A percentile compares a stretch with the other conserved stretches of the same genome.
Conservation (phyloP, 2,329 filamentous ascomycete species). For the Talaromyces sp. region DNA sequence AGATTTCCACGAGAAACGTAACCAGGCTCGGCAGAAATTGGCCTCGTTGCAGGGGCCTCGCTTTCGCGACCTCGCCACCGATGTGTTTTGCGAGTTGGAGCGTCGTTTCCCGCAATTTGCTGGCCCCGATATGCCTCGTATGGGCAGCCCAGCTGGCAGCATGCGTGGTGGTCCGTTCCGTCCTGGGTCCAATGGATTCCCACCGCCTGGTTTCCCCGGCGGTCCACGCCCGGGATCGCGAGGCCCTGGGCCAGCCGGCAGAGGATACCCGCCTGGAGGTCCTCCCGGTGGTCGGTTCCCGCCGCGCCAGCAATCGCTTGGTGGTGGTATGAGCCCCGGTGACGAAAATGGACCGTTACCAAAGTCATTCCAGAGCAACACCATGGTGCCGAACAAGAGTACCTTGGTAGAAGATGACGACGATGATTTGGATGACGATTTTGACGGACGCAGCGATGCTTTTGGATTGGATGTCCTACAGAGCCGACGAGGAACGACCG, state of each 20-base stretch:
- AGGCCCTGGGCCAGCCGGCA: conserved; percentile 28
- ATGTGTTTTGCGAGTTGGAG: conserved; percentile 94
- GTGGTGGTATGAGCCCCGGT: conserved; percentile 45
- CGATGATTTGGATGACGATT: conserved; percentile 49
- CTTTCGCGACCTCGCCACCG: conserved; percentile 87
- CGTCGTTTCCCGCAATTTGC: conserved; percentile 79
- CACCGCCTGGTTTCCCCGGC: conserved; percentile 28
- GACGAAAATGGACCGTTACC: conserved; percentile 72
- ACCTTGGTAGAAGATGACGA: conserved; percentile 96
- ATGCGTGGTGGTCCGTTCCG: conserved; percentile 51
- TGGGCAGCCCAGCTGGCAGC: conserved; percentile 60
- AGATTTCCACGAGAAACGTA: conserved; percentile 92
- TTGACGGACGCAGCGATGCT: conserved; percentile 56
- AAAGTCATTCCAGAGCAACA: conserved; percentile 91
- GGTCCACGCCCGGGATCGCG: conserved; percentile 38
- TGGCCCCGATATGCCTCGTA: conserved; percentile 61
- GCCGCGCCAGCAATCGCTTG: conserved; percentile 35
- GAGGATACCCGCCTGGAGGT: conserved; percentile 33
- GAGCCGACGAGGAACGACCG: conserved; percentile 44
- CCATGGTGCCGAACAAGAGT: conserved; percentile 95
- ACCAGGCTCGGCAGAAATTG: conserved; percentile 93
- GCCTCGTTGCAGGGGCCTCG: conserved; percentile 80
- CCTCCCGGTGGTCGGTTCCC: conserved; percentile 31
- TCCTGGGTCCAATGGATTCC: conserved; percentile 22
- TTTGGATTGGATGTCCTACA: conserved; percentile 54